A percentile compares a stretch with the other conserved stretches of the same genome.
phyloP scores from a whole-genome alignment of 2,329 filamentous ascomycete genomes.

The Cadophora sp. region DNA sequence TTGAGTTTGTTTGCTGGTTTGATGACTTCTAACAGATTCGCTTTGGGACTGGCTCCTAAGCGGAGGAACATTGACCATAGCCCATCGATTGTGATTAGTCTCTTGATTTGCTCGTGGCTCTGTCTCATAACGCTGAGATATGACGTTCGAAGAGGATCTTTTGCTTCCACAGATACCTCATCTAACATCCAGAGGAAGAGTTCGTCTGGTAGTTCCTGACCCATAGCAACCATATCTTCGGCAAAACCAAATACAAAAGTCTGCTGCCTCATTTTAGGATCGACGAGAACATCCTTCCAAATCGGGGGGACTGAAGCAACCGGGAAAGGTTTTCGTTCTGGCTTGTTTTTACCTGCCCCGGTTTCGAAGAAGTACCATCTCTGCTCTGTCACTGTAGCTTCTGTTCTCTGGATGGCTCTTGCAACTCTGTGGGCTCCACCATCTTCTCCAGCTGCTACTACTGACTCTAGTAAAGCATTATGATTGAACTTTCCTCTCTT shows the following conservation, averaged over 20 bases:
- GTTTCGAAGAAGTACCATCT: slow-evolving; percentile 64
- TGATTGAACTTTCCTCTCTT: slow-evolving; percentile 33
- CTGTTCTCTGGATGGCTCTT: slow-evolving; percentile 65
- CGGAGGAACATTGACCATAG: slow-evolving; percentile 61
- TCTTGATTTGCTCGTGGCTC: slow-evolving; percentile 51
- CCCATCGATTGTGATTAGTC: slow-evolving; percentile 53
- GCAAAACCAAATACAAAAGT: slow-evolving; percentile 68
- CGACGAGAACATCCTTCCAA: slow-evolving; percentile 48
- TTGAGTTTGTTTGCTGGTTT: slow-evolving; percentile 29
- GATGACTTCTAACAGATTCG: slow-evolving; percentile 44
- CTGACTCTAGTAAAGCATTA: slow-evolving; percentile 51
- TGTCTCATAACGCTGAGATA: slow-evolving; percentile 63
- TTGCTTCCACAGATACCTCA: slow-evolving; percentile 62
- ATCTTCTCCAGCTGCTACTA: slow-evolving; percentile 53
- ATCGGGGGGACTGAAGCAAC: slow-evolving; percentile 25
- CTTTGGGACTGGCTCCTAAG: slow-evolving; percentile 62
- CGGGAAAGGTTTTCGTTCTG: slow-evolving; percentile 40
- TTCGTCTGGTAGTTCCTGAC: slow-evolving; percentile 63
- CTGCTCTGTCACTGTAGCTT: slow-evolving; percentile 59
- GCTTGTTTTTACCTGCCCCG: slow-evolving; percentile 7
- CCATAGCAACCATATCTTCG: slow-evolving; percentile 56
- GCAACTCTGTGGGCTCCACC: slow-evolving; percentile 54
- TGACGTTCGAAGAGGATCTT: slow-evolving; percentile 61
- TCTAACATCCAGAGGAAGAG: slow-evolving; percentile 71
- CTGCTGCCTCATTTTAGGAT: slow-evolving; percentile 60